Evolutionary conservation across 2,329 filamentous ascomycete species (phyloP), one percentile per base, ranked within the genome.

Genomic region (Cadophora gregata): DNA sequence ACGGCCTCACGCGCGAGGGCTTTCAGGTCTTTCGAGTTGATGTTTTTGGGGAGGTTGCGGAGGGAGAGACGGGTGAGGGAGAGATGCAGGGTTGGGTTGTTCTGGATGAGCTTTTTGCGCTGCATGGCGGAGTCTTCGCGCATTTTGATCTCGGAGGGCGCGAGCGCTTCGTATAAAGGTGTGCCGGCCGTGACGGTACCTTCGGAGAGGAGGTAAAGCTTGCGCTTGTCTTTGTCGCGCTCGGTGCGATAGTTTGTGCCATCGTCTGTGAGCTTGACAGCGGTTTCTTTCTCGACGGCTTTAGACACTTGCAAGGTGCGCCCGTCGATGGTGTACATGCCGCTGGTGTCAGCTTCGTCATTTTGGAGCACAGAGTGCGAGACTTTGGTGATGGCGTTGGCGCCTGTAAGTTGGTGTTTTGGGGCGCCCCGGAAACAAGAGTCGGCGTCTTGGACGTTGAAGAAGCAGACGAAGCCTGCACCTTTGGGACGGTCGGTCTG

Each of bases 391-490:
- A 69, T 75, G 9, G 76, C 74, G 60, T 77, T 78, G 25, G 76
- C 76, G 27, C 76, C 76, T 24, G 73, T 77, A 24, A 83, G 80
- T 67, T 83, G 80, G 33, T 82, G 79, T 29, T 85, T 87, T 0
- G 96, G 96, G 1, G 93, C 92, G 16, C 83, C 85, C 70, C 88
- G 90, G 69, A 97, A 82, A 77, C 96, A 98, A 24, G 83, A 79
- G 76, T 90, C 88, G 71, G 90, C 92, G 75, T 97, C 93, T 24
- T 90, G 87, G 45, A 84, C 81, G 59, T 90, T 89, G 80, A 90
- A 90, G 80, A 99, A 99, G 80, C 93, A 97, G 33, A 98, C 95
- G 75, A 99, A 99, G 4, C 91, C 96, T 36, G 95, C 98, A 29
- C 96, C 96, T 58, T 92, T 93, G 1, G 96, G 93, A 61, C 93